phyloP scores from a whole-genome alignment of 306 rosid species.

The Pachyrhizus erosus region DNA sequence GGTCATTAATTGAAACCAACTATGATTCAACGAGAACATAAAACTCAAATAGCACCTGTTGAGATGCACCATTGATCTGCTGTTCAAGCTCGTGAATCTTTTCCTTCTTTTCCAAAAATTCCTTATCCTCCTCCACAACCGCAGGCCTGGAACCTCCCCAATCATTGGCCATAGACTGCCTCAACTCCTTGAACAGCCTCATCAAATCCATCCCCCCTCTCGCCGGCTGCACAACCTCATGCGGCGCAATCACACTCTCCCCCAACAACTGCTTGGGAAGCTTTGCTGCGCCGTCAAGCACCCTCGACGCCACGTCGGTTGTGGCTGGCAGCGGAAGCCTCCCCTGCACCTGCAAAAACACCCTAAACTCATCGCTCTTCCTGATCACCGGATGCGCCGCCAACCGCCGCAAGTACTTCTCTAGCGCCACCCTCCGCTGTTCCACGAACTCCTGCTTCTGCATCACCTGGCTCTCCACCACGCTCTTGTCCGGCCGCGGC shows the following conservation, averaged over 20 bases:
- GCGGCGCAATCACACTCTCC: constrained; percentile 59
- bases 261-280: constrained; percentile 84
- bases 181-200: constrained; percentile 94
- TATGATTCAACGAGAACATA: background rate
- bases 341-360: constrained; percentile 85
- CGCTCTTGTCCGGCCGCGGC: constrained; percentile 92
- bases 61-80: constrained; percentile 75
- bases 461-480: constrained; percentile 99
- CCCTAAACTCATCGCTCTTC: constrained; percentile 86
- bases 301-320: constrained; percentile 77
- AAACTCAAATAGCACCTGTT: constrained; percentile 62
- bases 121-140: constrained; percentile 92
- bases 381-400: constrained; percentile 80
- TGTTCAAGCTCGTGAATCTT: constrained; percentile 76
- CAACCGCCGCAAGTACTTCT: constrained; percentile 78
- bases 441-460: constrained; percentile 98
- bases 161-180: constrained; percentile 88
- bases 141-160: constrained; percentile 86
- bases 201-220: constrained; percentile 91
- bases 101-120: constrained; percentile 81
- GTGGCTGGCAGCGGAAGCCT: constrained; percentile 66
- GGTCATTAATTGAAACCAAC: background rate
- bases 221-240: constrained; percentile 88
- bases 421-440: constrained; percentile 92
- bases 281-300: constrained; percentile 85